phyloP scores from a whole-genome alignment of 2,329 filamentous ascomycete species.

The Diaporthe vexans region DNA sequence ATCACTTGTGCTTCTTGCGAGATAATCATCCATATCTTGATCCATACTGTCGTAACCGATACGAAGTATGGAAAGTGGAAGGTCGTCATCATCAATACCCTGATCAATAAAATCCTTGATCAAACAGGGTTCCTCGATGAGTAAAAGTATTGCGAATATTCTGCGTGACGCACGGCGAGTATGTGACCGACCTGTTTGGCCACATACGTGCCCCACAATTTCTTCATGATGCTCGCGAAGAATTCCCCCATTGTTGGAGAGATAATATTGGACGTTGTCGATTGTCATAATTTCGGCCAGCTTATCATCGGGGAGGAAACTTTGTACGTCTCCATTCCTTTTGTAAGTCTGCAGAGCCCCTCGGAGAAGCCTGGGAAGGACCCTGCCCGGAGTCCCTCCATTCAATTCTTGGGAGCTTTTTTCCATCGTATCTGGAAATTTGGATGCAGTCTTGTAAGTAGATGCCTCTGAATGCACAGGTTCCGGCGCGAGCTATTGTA shows the following conservation, averaged over 20 bases:
- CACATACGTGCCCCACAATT: not conserved
- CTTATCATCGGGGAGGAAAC: conserved; percentile 1
- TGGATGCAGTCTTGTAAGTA: too few species aligned
- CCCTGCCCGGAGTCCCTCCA: too few species aligned
- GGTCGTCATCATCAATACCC: not conserved
- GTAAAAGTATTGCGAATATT: conserved; percentile 6
- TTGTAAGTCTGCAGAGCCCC: not conserved
- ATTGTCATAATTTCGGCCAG: not conserved
- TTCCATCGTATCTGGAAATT: too few species aligned
- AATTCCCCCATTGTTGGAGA: not conserved
- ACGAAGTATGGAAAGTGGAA: not conserved
- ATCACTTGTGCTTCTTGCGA: not conserved
- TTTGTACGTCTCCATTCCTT: not conserved
- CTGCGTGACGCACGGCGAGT: not conserved
- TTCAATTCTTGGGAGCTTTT: too few species aligned
- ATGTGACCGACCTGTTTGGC: not conserved
- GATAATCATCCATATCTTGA: not conserved
- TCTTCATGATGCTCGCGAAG: not conserved
- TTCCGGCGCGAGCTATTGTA: too few species aligned
- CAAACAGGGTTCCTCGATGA: not conserved
- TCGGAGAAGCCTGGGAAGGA: not conserved
- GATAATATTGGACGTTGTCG: not conserved
- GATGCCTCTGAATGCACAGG: too few species aligned
- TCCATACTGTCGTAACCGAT: not conserved
- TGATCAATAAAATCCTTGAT: not conserved